A percentile compares a stretch with the other conserved stretches of the same genome.
Conservation (phyloP, 805 yeast genomes). For the Lachancea fermentati region DNA sequence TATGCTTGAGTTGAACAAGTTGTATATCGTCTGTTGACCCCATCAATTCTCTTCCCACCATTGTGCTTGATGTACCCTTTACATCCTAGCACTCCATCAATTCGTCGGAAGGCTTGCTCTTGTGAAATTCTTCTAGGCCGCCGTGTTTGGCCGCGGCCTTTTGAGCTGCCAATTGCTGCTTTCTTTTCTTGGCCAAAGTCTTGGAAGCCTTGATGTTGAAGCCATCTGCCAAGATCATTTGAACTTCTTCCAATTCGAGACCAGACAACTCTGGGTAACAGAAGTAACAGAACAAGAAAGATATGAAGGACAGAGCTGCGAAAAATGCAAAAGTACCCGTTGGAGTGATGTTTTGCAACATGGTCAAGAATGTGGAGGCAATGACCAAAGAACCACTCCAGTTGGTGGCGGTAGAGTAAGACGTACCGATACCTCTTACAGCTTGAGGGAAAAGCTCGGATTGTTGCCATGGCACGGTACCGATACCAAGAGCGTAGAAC, state of each 20-base stretch:
- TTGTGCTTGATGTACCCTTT: background rate
- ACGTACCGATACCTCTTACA: slow-evolving; percentile 88
- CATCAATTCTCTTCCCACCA: no score
- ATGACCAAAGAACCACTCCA: slow-evolving; percentile 94
- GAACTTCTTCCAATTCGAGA: slow-evolving; percentile 86
- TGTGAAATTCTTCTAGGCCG: slow-evolving; percentile 8
- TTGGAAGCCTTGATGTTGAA: slow-evolving; percentile 72
- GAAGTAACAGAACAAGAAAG: slow-evolving; percentile 71
- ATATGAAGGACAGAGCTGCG: slow-evolving; percentile 70
- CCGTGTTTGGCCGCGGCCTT: slow-evolving; percentile 2
- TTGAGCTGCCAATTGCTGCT: slow-evolving; percentile 22
- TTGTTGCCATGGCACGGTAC: slow-evolving; percentile 98
- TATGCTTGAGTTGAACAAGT: no score
- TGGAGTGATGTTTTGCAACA: slow-evolving; percentile 90
- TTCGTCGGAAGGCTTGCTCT: slow-evolving; percentile 12
- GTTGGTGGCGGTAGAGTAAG: slow-evolving; percentile 86
- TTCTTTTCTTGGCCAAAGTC: slow-evolving; percentile 46
- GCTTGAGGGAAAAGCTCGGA: slow-evolving; percentile 90
- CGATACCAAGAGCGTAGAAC: slow-evolving; percentile 88
- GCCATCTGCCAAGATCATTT: slow-evolving; percentile 72
- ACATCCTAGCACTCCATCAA: slow-evolving; percentile 7
- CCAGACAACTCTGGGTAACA: slow-evolving; percentile 91
- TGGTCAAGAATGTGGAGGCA: slow-evolving; percentile 87
- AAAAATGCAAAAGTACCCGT: slow-evolving; percentile 91
- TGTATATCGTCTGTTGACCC: no score